Percentiles rank a stretch among this genome's conserved stretches.
phyloP scores from a whole-genome alignment of 2,329 filamentous ascomycete species.

The Neonectria ditissima region DNA sequence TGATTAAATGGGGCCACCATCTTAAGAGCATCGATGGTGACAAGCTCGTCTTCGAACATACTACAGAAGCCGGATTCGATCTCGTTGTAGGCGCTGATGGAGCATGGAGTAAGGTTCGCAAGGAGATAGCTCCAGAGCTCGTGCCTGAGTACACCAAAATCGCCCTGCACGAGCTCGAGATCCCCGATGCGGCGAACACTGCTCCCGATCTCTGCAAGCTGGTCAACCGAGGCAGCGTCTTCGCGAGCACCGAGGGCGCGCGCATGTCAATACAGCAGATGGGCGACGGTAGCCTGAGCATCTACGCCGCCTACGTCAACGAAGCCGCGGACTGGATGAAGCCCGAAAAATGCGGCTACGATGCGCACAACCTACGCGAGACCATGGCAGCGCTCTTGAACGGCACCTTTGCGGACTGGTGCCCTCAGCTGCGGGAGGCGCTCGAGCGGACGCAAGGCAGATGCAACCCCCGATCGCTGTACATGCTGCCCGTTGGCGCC shows the following conservation, averaged over 20 bases:
- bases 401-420: conserved; percentile 54
- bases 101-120: conserved; percentile 53
- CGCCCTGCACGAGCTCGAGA: conserved; percentile 55
- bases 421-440: conserved; percentile 55
- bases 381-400: conserved; percentile 54
- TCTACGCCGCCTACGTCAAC: conserved; percentile 54
- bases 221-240: conserved; percentile 61
- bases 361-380: conserved; percentile 54
- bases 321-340: conserved; percentile 53
- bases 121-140: conserved; percentile 49
- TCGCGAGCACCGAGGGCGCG: conserved; percentile 57
- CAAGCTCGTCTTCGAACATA: conserved; percentile 54
- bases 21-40: conserved; percentile 53
- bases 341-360: conserved; percentile 56
- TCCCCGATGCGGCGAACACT: conserved; percentile 54
- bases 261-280: conserved; percentile 54
- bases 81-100: conserved; percentile 53
- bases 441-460: conserved; percentile 55
- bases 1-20: conserved; percentile 59
- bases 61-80: conserved; percentile 53
- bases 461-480: conserved; percentile 59
- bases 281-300: conserved; percentile 61
- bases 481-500: conserved; percentile 63
- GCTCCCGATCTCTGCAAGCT: conserved; percentile 58
- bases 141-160: conserved; percentile 61